Evolutionary conservation across 768 basidiomycete species (phyloP), one percentile per base, ranked within the genome.

Genomic region (Agrocybe pediades): DNA sequence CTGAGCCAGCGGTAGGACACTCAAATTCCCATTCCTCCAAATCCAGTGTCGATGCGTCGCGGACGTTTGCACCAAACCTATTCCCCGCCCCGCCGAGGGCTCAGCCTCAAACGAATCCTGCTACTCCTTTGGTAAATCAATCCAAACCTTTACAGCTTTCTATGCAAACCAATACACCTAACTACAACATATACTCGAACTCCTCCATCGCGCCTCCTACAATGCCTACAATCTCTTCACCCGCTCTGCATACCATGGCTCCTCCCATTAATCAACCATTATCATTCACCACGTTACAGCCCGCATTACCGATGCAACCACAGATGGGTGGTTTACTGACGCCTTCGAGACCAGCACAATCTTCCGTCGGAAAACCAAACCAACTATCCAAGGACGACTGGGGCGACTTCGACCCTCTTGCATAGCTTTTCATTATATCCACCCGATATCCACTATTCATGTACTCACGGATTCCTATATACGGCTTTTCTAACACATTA

Each of bases 321-420:
- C 57, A 63, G 26, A 72, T 73, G 65, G 72, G 78, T 23, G 73
- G 76, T 41, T 67, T 90, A 47, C 70, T 92, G 20, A 74, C 81
- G 3, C 91, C 90, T 2, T 84, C 84, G 16, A 84, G 78, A 64
- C 84, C 85, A 25, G 65, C 80, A 24, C 82, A 83, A 55, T 74
- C 81, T 9, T 70, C 78, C 9, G 79, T 82, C 63, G 67, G 41
- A 49, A 60, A 55, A 46, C 55, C 62, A 15, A 84, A 83, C 57
- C 78, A 75, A 43, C 60, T 78, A 13, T 78, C 83, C 26, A 87
- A 86, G 60, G 79, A 85, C 58, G 85, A 85, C 54, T 91, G 88
- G 87, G 83, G 83, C 20, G 91, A 90, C 65, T 93, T 93, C 64
- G 91, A 93, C 73, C 91, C 91, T 11, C 71, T 90, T 41, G 77